A percentile compares a stretch with the other conserved stretches of the same genome.
Evolutionary conservation across 2,329 filamentous ascomycete species (phyloP).

Genomic region (Clonostachys rosea): DNA sequence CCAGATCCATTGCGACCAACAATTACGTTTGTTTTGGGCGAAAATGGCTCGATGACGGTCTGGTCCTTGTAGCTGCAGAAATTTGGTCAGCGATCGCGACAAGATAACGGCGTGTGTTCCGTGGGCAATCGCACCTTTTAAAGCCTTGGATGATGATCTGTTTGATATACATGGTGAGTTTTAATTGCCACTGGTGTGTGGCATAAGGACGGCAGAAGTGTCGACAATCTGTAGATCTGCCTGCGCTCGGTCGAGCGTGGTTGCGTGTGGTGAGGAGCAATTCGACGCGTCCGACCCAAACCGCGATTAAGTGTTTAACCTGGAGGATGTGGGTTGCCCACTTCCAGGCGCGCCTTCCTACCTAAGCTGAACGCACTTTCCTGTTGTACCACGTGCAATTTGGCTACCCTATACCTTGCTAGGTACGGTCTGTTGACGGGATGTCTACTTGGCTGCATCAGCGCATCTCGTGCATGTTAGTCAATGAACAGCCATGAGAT

Average conservation of each 20-base stretch:
- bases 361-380: no score
- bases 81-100: no score
- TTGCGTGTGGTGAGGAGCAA: constrained; percentile 1
- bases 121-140: constrained; percentile 66
- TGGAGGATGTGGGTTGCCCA: neutral
- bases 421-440: no score
- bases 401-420: no score
- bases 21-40: constrained; percentile 94
- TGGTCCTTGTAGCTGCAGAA: constrained; percentile 91
- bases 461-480: no score
- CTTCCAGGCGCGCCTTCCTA: no score
- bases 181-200: constrained; percentile 29
- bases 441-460: no score
- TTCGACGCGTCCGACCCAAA: constrained; percentile 4
- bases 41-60: constrained; percentile 97
- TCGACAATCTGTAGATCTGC: constrained; percentile 7
- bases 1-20: constrained; percentile 98
- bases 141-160: constrained; percentile 99
- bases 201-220: constrained; percentile 19
- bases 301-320: constrained; percentile 3
- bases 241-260: neutral
- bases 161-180: constrained; percentile 86
- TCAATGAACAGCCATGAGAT: no score
- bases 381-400: no score
- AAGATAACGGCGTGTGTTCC: no score